Evolutionary conservation across 495 filamentous ascomycete genomes (phyloP).

Genomic region (Jackrogersella multiformis): DNA sequence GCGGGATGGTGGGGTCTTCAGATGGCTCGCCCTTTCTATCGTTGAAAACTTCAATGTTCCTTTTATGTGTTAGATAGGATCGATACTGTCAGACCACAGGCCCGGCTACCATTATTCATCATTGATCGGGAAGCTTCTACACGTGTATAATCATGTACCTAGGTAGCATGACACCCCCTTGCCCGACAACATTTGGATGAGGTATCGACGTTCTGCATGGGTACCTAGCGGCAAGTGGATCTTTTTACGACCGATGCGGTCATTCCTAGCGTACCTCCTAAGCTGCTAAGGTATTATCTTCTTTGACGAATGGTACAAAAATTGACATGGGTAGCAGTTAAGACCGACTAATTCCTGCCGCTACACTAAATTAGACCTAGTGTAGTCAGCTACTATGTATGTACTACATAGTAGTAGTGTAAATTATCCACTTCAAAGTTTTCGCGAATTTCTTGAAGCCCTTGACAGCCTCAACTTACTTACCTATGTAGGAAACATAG

Average conservation of each 20-base stretch:
- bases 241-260: slow-evolving; percentile 10
- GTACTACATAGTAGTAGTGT: no score
- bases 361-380: slow-evolving; percentile 1
- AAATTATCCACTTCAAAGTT: slow-evolving; percentile 15
- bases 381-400: no score
- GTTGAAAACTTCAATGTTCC: slow-evolving; percentile 7
- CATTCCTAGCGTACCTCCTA: no score
- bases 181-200: no score
- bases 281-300: slow-evolving; percentile 9
- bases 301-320: slow-evolving; percentile 1
- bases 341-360: slow-evolving; percentile 11
- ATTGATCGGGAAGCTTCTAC: slow-evolving; percentile 26
- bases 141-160: slow-evolving; percentile 6
- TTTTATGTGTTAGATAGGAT: slow-evolving; percentile 16
- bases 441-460: slow-evolving; percentile 21
- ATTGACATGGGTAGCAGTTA: slow-evolving; percentile 1
- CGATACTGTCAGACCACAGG: not conserved
- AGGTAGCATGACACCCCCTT: not conserved
- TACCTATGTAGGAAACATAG: no score
- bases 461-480: slow-evolving; percentile 31
- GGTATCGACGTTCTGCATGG: slow-evolving; percentile 10
- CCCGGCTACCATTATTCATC: slow-evolving; percentile 6
- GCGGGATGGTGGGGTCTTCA: slow-evolving; percentile 18
- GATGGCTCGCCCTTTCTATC: slow-evolving; percentile 20
- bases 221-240: slow-evolving; percentile 24